Percentiles rank a stretch among this genome's conserved stretches.
phyloP scores from a whole-genome alignment of 2,329 filamentous ascomycete genomes.

The Penicillium sp. region DNA sequence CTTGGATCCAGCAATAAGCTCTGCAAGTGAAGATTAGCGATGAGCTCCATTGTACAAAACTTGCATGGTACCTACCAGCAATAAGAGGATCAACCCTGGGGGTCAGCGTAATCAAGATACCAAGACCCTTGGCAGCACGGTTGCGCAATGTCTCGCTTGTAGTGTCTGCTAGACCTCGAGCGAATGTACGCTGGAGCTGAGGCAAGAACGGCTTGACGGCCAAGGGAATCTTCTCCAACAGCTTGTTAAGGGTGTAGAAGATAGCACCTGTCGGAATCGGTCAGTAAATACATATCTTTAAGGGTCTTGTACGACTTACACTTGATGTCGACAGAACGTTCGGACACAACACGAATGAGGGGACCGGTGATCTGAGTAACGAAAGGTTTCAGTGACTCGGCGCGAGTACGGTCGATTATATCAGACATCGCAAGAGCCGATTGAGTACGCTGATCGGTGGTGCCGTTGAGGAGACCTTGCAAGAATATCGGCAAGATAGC shows the following conservation, averaged over 20 bases:
- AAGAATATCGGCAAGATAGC: constrained; percentile 95
- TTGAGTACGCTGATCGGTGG: constrained; percentile 84
- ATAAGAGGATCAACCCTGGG: constrained; percentile 94
- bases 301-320: constrained; percentile 32
- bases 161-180: constrained; percentile 89
- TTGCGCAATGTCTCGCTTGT: constrained; percentile 84
- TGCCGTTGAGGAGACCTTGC: constrained; percentile 96
- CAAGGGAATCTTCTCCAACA: constrained; percentile 93
- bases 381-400: constrained; percentile 84
- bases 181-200: constrained; percentile 94
- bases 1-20: constrained; percentile 93
- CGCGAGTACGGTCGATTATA: constrained; percentile 87
- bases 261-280: constrained; percentile 66
- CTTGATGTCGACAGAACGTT: constrained; percentile 94
- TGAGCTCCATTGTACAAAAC: background rate
- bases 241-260: constrained; percentile 86
- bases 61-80: constrained; percentile 43
- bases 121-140: constrained; percentile 87
- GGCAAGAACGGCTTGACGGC: constrained; percentile 96
- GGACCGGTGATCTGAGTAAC: constrained; percentile 98
- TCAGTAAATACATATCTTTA: constrained; percentile 19
- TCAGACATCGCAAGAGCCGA: constrained; percentile 92
- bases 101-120: constrained; percentile 92
- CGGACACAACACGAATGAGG: constrained; percentile 94
- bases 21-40: constrained; percentile 45